phyloP scores from a whole-genome alignment of 2,329 filamentous ascomycete species.

The Aspergillus viridinutans region DNA sequence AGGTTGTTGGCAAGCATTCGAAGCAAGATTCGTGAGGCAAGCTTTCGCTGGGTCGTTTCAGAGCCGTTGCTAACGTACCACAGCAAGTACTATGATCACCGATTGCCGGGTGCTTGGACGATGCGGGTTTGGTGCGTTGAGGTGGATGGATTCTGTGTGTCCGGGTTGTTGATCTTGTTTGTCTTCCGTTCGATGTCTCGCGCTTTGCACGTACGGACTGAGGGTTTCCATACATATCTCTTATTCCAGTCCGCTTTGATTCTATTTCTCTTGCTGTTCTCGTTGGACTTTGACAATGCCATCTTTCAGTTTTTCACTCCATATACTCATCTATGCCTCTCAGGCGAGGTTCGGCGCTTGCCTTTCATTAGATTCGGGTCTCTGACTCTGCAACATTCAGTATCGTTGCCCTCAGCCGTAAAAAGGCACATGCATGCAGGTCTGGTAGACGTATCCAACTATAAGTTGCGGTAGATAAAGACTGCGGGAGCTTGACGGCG shows the following conservation, averaged over 20 bases:
- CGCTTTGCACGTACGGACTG: neutral
- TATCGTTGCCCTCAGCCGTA: neutral
- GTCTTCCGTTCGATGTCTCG: neutral
- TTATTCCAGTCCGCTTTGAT: neutral
- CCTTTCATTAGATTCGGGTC: neutral
- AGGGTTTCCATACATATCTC: neutral
- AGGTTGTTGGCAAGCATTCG: neutral
- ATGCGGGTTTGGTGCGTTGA: neutral
- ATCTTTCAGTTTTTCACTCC: neutral
- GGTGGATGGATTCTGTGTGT: neutral
- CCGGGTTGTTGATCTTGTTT: neutral
- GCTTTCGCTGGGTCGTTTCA: neutral
- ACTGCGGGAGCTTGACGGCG: neutral
- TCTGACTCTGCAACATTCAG: neutral
- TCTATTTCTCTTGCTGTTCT: no score
- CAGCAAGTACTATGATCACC: neutral
- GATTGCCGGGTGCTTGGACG: neutral
- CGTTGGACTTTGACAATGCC: neutral
- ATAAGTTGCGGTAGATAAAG: neutral
- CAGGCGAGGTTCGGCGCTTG: neutral
- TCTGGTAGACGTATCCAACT: neutral
- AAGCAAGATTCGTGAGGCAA: neutral
- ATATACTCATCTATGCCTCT: neutral
- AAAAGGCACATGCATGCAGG: neutral
- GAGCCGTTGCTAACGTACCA: neutral